phyloP scores from a whole-genome alignment of 768 basidiomycete genomes.

The Russula emetica region DNA sequence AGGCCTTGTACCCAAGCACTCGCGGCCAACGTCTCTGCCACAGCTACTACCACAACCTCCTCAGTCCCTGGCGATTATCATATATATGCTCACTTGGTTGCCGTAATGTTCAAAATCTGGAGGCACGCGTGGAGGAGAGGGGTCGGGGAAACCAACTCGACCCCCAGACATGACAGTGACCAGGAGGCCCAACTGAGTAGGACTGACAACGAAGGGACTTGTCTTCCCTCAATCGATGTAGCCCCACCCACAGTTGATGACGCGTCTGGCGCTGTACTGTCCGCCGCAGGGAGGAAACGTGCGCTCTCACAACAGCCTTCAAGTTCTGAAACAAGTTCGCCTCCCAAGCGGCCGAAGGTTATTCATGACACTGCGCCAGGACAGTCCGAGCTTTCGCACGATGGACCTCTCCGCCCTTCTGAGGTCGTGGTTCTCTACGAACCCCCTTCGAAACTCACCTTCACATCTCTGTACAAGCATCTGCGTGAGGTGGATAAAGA shows the following conservation, averaged over 20 bases:
- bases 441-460: constrained; percentile 33
- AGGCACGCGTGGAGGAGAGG: constrained; percentile 47
- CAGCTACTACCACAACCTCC: not conserved
- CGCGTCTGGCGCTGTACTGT: constrained; percentile 22
- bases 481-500: constrained; percentile 45
- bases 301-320: constrained; percentile 2
- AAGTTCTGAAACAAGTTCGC: constrained; percentile 7
- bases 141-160: constrained; percentile 21
- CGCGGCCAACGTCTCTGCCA: not conserved
- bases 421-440: constrained; percentile 58
- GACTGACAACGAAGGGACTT: constrained; percentile 26
- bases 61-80: not conserved
- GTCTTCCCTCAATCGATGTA: constrained; percentile 21
- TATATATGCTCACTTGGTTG: constrained; percentile 1
- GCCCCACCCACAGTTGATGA: constrained; percentile 23
- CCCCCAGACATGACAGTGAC: constrained; percentile 24
- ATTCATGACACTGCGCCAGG: not conserved
- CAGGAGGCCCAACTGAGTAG: constrained; percentile 19
- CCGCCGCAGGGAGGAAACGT: constrained; percentile 20
- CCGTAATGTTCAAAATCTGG: constrained; percentile 48
- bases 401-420: constrained; percentile 32
- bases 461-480: constrained; percentile 44
- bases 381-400: constrained; percentile 5
- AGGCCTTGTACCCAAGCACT: not conserved
- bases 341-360: constrained; percentile 13